Base-by-base conservation (phyloP, 2,329 filamentous ascomycete genomes). In the Moelleriella libera region DNA sequence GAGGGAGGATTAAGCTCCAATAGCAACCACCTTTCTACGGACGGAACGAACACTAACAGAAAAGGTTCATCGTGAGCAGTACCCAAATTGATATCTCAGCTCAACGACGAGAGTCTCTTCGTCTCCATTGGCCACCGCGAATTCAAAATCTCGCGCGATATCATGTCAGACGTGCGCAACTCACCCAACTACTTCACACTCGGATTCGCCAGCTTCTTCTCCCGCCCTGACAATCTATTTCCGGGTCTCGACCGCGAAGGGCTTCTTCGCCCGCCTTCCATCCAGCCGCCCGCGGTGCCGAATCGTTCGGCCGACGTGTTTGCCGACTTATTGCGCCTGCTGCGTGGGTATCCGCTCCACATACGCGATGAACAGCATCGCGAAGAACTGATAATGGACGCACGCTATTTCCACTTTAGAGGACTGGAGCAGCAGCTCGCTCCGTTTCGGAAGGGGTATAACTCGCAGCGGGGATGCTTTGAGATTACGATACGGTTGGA, bases 161-260 rank as follows among this genome's bases (percentile, higher is more conserved):
- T 94, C 51, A 94, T 97, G 64, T 83, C 78, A 31, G 76, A 78
- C 37, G 87, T 88, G 1, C 90, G 89, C 30, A 89, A 97, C 66
- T 82, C 80, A n/a, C 89, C 89, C 10, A 97, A 97, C 63, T 97
- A 88, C 72, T 97, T 97, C 70, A 84, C 88, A 0, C 76, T 96
- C 4, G 89, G 89, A 50, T 95, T 94, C 59, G 83, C 82, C 39
- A 78, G 87, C 56, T 94, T 94, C 72, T 94, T 95, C 68, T 82
- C 82, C 12, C 80, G 79, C 2, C 85, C 85, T 0, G 73, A 78
- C 11, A 83, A 94, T 56, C 76, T 88, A 5, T 96, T 95, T 55
- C 90, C 90, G 0, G 90, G 89, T 1, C 75, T 96, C 1, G 80
- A 88, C 49, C 80, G 87, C 46, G 78, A 81, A 51, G 79, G 81